phyloP scores from a whole-genome alignment of 2,329 filamentous ascomycete genomes.

The Helicocarpus griseus region DNA sequence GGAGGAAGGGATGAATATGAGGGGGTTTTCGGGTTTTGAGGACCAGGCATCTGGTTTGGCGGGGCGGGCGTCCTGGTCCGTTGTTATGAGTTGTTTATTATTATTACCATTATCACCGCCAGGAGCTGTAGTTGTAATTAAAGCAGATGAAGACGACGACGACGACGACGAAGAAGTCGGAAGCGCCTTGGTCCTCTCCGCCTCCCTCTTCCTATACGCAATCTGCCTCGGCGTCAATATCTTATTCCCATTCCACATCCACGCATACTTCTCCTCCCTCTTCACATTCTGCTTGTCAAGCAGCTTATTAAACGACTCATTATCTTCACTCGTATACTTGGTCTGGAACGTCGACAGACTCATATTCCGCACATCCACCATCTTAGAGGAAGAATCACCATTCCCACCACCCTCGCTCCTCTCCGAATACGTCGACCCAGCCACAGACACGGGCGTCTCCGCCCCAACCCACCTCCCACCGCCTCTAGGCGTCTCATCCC shows the following conservation, averaged over 20 bases:
- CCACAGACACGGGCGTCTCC: slow-evolving; percentile 58
- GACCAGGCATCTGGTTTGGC: slow-evolving; percentile 72
- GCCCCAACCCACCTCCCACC: slow-evolving; percentile 43
- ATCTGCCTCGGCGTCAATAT: slow-evolving; percentile 56
- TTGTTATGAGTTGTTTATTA: slow-evolving; percentile 49
- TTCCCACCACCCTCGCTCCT: slow-evolving; percentile 30
- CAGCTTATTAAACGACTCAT: slow-evolving; percentile 89
- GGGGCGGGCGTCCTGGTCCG: slow-evolving; percentile 55
- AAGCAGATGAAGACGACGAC: not conserved
- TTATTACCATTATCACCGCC: not conserved
- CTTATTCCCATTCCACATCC: slow-evolving; percentile 84
- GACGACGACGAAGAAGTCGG: slow-evolving; percentile 40
- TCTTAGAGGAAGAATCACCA: slow-evolving; percentile 8
- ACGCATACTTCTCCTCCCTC: slow-evolving; percentile 72
- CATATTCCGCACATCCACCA: slow-evolving; percentile 61
- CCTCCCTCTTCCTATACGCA: slow-evolving; percentile 44
- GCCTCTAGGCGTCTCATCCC: slow-evolving; percentile 51
- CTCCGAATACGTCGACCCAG: slow-evolving; percentile 30
- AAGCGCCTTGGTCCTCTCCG: slow-evolving; percentile 61
- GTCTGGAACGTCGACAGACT: slow-evolving; percentile 78
- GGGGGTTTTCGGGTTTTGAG: slow-evolving; percentile 61
- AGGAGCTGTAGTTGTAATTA: not conserved
- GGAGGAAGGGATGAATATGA: slow-evolving; percentile 64
- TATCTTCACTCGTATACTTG: slow-evolving; percentile 95
- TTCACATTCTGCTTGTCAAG: slow-evolving; percentile 86